These are phyloP conservation scores for Zasmidium citrigriseum DNA, from an alignment of 2,329 filamentous ascomycete genomes.

Conservation along the genomic window DNA sequence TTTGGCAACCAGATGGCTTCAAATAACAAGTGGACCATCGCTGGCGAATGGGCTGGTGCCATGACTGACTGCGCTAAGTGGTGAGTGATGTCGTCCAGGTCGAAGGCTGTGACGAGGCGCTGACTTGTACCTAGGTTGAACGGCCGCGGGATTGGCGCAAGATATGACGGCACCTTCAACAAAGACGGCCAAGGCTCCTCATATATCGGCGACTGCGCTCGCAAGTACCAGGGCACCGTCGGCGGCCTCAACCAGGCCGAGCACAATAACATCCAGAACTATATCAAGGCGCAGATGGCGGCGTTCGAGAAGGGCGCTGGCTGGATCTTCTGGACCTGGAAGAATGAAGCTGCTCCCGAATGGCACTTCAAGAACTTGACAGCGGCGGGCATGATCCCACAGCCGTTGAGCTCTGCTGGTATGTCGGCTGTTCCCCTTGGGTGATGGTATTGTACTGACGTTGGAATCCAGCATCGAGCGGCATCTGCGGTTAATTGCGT, in stretches of 20 bases:
- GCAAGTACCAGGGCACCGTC: conserved; percentile 48
- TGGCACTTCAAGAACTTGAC: conserved; percentile 51
- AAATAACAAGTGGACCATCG: conserved; percentile 49
- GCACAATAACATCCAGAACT: conserved; percentile 45
- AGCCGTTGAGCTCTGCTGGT: conserved; percentile 25
- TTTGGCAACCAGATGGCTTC: conserved; percentile 49
- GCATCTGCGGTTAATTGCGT: conserved; percentile 9
- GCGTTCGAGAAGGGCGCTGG: conserved; percentile 50
- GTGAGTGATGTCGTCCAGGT: conserved; percentile 9
- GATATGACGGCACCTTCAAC: conserved; percentile 46
- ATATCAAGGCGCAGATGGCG: conserved; percentile 50
- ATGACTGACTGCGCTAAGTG: conserved; percentile 52
- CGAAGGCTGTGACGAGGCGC: neutral
- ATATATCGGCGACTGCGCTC: conserved; percentile 46
- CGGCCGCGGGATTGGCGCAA: conserved; percentile 48
- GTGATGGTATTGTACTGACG: conserved; percentile 4
- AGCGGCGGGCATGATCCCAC: conserved; percentile 39
- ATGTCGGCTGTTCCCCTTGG: conserved; percentile 10
- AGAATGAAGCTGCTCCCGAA: conserved; percentile 51
- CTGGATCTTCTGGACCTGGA: conserved; percentile 56
- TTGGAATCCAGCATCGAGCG: conserved; percentile 7
- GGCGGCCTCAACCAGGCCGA: conserved; percentile 43
- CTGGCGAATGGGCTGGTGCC: conserved; percentile 51
- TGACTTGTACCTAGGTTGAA: conserved; percentile 36
- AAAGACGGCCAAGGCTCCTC: conserved; percentile 35